Base-by-base conservation (phyloP, 2,329 filamentous ascomycete species). In the Aspergillus sp. region DNA sequence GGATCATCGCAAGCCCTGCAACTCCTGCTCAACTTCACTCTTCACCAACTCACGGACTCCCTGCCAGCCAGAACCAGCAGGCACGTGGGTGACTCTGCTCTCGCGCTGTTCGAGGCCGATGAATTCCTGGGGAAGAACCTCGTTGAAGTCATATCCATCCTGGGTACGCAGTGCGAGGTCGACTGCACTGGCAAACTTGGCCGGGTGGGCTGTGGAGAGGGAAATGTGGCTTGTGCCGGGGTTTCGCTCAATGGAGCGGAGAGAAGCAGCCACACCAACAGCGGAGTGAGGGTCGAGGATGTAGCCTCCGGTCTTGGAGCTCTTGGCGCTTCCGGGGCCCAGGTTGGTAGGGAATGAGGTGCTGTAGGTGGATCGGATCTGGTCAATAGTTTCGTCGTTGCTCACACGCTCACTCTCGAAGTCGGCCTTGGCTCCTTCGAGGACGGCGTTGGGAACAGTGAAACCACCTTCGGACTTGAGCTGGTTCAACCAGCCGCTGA, bases 281-380 rank as follows among this genome's bases (percentile, higher is more conserved):
- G 93, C 89, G 0, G 89, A 84, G 71, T 98, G 93, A 1, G 93
- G 93, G 63, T 98, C 93, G 1, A 97, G 81, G 34, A 97, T 79
- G 69, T 97, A 97, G 46, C 80, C 77, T 36, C 75, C 74, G 47
- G 72, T 70, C 44, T 68, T 58, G 57, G 64, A 54, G 57, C 61
- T 55, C 49, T 63, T 47, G 56, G 65, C 46, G 52, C 58, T 56
- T 43, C 61, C 55, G 27, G 53, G 42, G 28, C 52, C 33, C 49
- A 62, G 41, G 40, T 58, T 73, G 26, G 73, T 69, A 45, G 75
- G 72, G 67, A 81, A 82, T 52, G 75, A 74, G 43, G 73, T 65
- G 56, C 59, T 57, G 66, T 83, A 85, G 47, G 75, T 74, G 9
- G 66, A 60, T 47, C 73, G 74, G 58, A 86, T 86, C 6, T 82